A percentile compares a stretch with the other conserved stretches of the same genome.
phyloP scores from a whole-genome alignment of 1,284 basidiomycete species.

The Trichosporon coremiiforme region DNA sequence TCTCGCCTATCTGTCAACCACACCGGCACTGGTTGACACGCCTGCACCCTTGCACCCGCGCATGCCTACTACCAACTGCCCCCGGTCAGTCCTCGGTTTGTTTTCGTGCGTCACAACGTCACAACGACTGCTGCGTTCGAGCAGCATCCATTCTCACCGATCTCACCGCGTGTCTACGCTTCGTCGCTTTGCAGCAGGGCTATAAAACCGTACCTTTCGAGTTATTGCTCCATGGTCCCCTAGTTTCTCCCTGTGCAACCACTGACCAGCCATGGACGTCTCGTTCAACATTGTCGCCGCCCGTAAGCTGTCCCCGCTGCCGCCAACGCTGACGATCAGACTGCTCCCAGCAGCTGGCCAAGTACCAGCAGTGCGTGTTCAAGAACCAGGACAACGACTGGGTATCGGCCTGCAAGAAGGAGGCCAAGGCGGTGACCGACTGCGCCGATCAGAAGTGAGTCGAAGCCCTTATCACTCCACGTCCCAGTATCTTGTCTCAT shows the following conservation, averaged over 20 bases:
- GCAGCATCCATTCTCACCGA: conserved; percentile 14
- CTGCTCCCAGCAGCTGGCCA: conserved; percentile 53
- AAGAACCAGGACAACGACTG: conserved; percentile 51
- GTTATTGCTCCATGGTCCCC: neutral
- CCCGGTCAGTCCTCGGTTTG: conserved; percentile 11
- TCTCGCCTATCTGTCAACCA: neutral
- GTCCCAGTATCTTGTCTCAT: too few relatives aligned
- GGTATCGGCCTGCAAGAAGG: conserved; percentile 45
- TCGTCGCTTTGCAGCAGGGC: neutral
- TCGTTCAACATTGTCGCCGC: conserved; percentile 54
- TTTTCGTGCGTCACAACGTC: conserved; percentile 7
- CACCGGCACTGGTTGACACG: neutral
- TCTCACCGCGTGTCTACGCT: neutral
- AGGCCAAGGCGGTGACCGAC: conserved; percentile 45
- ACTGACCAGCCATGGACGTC: conserved; percentile 47
- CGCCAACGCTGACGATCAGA: conserved; percentile 35
- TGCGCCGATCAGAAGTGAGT: conserved; percentile 52
- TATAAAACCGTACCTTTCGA: conserved; percentile 8
- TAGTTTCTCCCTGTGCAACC: neutral
- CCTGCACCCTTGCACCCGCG: neutral
- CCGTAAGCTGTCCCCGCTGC: conserved; percentile 37
- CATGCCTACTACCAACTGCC: neutral
- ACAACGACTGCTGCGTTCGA: conserved; percentile 7
- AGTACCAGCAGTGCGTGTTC: conserved; percentile 54
- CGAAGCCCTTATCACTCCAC: too few relatives aligned